A percentile compares a stretch with the other conserved stretches of the same genome.
These are phyloP conservation scores for Eucalyptus lansdowneana DNA, from an alignment of 345 rosid genomes.

Conservation along the genomic window DNA sequence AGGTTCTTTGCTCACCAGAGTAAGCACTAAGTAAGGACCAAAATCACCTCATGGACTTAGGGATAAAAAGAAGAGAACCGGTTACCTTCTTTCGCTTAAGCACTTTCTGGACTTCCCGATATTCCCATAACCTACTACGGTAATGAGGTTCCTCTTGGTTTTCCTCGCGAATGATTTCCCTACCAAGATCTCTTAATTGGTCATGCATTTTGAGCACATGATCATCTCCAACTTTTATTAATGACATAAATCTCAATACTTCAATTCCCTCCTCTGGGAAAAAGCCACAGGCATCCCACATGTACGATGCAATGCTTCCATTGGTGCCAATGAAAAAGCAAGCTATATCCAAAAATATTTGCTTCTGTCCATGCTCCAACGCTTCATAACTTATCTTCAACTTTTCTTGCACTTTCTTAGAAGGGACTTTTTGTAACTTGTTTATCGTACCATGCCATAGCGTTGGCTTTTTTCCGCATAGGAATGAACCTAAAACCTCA, in stretches of 20 bases:
- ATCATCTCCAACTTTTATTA: neutral
- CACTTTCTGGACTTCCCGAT: neutral
- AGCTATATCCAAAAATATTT: neutral
- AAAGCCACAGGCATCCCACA: neutral
- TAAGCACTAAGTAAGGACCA: neutral
- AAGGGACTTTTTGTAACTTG: neutral
- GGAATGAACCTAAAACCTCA: neutral
- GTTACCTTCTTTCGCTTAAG: neutral
- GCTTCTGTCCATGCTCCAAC: neutral
- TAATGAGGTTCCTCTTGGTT: neutral
- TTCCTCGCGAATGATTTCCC: neutral
- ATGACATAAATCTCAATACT: neutral
- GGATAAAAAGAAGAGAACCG: neutral
- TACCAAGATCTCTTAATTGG: neutral
- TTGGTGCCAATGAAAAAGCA: neutral
- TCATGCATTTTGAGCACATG: neutral
- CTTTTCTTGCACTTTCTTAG: neutral
- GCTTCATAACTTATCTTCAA: neutral
- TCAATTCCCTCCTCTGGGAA: neutral
- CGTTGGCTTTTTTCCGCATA: neutral
- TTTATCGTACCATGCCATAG: neutral
- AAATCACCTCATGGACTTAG: neutral
- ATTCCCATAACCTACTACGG: neutral
- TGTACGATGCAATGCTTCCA: neutral
- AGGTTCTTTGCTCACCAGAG: neutral